These are phyloP conservation scores for Wilcoxina mikolae DNA, from an alignment of 495 filamentous ascomycete species.

Conservation along the genomic window DNA sequence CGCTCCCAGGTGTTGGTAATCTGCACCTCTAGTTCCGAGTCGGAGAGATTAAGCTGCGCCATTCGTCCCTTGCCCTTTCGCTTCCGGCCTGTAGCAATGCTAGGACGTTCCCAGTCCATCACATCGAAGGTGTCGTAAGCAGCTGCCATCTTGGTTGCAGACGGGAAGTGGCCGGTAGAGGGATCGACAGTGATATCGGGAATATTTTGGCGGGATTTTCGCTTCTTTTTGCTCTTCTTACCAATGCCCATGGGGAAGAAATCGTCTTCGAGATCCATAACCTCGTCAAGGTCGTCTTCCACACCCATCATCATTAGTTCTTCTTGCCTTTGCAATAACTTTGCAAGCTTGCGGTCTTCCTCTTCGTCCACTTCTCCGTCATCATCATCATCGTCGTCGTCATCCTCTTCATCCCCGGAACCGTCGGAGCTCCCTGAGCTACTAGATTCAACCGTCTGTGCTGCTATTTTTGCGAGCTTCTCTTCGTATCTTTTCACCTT, in stretches of 20 bases:
- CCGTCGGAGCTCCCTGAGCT: conserved; percentile 21
- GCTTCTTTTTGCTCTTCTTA: conserved; percentile 19
- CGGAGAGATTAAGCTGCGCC: conserved; percentile 44
- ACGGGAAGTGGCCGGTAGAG: conserved; percentile 37
- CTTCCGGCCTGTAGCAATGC: conserved; percentile 31
- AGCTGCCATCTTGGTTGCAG: conserved; percentile 50
- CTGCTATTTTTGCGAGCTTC: not conserved
- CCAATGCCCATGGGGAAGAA: conserved; percentile 7
- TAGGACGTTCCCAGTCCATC: conserved; percentile 63
- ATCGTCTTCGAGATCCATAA: conserved; percentile 40
- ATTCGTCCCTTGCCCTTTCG: conserved; percentile 42
- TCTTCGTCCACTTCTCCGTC: conserved; percentile 30
- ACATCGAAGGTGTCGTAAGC: conserved; percentile 70
- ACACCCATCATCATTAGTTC: conserved; percentile 40
- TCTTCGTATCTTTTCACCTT: conserved; percentile 34
- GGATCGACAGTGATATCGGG: conserved; percentile 13
- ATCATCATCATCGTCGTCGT: conserved; percentile 30
- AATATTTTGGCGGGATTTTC: conserved; percentile 1
- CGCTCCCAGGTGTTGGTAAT: conserved; percentile 52
- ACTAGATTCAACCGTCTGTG: not conserved
- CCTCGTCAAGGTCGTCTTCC: conserved; percentile 34
- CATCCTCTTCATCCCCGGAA: conserved; percentile 25
- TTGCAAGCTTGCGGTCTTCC: conserved; percentile 46
- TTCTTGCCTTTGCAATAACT: conserved; percentile 49
- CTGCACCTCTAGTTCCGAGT: conserved; percentile 54